These are phyloP conservation scores for Neocucurbitaria cava DNA, from an alignment of 2,329 filamentous ascomycete species.

Conservation along the genomic window DNA sequence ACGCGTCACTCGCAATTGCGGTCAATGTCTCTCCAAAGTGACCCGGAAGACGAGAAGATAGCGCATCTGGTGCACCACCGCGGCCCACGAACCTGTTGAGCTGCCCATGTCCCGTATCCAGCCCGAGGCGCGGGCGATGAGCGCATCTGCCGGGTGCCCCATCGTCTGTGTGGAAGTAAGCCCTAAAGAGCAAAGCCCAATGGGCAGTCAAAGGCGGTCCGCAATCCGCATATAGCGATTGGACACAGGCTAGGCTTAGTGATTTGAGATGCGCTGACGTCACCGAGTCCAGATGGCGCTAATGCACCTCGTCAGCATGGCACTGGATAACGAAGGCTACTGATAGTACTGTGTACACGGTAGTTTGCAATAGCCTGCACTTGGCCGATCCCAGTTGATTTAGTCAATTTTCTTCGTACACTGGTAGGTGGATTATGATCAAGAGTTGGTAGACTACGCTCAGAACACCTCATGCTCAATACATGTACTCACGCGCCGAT, in stretches of 20 bases:
- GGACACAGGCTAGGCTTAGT: background rate
- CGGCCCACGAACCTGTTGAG: background rate
- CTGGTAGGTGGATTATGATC: no score
- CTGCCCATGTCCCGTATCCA: background rate
- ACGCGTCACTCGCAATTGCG: background rate
- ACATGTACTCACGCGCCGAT: background rate
- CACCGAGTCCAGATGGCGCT: background rate
- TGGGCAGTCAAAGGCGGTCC: background rate
- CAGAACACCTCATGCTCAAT: no score
- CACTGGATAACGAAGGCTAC: no score
- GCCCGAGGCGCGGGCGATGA: slow-evolving; percentile 1
- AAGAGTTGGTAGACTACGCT: no score
- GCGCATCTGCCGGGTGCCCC: background rate
- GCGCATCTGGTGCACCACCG: background rate
- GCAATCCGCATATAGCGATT: background rate
- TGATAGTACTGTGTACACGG: no score
- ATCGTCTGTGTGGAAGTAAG: slow-evolving; percentile 8
- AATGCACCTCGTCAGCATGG: background rate
- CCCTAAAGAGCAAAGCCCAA: background rate
- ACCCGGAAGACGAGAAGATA: background rate
- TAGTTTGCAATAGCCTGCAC: no score
- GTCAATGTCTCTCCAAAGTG: background rate
- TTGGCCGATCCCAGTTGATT: no score
- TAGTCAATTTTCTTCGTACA: no score
- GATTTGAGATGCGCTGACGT: background rate